Percentiles rank a stretch among this genome's conserved stretches.
These are phyloP conservation scores for Hanseniaspora taiwanica DNA, from an alignment of 805 yeast genomes.

Conservation along the genomic window DNA sequence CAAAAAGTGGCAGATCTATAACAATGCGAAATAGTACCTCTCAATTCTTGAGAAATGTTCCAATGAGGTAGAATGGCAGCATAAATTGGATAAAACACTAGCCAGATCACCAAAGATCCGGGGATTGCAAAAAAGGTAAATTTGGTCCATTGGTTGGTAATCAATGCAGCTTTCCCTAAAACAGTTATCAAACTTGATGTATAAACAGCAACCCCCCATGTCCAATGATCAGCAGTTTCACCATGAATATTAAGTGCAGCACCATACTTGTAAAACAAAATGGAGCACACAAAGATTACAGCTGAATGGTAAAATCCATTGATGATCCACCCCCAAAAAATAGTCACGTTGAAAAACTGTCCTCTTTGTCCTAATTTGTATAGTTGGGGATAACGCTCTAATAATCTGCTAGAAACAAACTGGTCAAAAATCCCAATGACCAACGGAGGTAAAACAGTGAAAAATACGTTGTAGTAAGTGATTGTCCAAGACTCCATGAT, in stretches of 20 bases:
- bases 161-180: slow-evolving; percentile 86
- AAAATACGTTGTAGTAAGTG: slow-evolving; percentile 87
- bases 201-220: slow-evolving; percentile 85
- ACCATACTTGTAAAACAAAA: slow-evolving; percentile 55
- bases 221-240: slow-evolving; percentile 73
- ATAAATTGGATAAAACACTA: slow-evolving; percentile 76
- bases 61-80: slow-evolving; percentile 74
- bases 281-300: slow-evolving; percentile 61
- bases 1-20: slow-evolving; percentile 74
- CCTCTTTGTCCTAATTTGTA: slow-evolving; percentile 85
- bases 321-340: slow-evolving; percentile 94
- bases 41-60: slow-evolving; percentile 70
- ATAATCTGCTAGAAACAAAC: slow-evolving; percentile 77
- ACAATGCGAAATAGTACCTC: slow-evolving; percentile 63
- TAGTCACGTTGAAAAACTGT: slow-evolving; percentile 75
- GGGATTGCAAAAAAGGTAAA: slow-evolving; percentile 87
- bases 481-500: slow-evolving; percentile 96
- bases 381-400: slow-evolving; percentile 85
- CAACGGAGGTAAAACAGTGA: slow-evolving; percentile 91
- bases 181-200: slow-evolving; percentile 82
- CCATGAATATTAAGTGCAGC: slow-evolving; percentile 51
- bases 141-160: slow-evolving; percentile 90
- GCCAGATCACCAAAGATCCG: slow-evolving; percentile 79
- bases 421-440: slow-evolving; percentile 95
- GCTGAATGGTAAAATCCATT: slow-evolving; percentile 94